Conservation (phyloP, 148 eudicot species). For the Dianthus caryophyllus region DNA sequence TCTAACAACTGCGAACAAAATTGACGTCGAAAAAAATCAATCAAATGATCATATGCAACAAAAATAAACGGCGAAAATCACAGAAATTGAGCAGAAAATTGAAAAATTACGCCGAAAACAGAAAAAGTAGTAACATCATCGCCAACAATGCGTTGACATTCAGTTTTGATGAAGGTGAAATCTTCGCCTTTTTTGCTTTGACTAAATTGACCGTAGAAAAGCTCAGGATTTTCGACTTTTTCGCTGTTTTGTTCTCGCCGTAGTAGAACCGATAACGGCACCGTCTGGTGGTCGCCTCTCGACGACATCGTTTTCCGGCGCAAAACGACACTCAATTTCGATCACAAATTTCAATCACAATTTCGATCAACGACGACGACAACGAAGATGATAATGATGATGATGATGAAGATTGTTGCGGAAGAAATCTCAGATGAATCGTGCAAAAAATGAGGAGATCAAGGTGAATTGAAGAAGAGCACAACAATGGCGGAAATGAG, state of each 20-base stretch:
- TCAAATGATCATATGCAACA: not conserved
- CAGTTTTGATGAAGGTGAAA: conserved; percentile 68
- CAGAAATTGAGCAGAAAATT: not conserved
- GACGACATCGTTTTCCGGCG: conserved; percentile 49
- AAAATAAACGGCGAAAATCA: not conserved
- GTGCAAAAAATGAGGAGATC: too few relatives aligned
- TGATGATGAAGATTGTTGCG: conserved; percentile 3
- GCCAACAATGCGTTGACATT: conserved; percentile 77
- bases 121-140: conserved; percentile 86
- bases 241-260: conserved; percentile 83
- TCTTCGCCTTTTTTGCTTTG: conserved; percentile 98
- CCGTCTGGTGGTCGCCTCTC: conserved; percentile 78
- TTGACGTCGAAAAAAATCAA: not conserved
- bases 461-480: too few relatives aligned
- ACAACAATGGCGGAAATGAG: too few relatives aligned
- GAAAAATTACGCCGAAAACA: conserved; percentile 65
- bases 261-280: conserved; percentile 79
- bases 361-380: too few relatives aligned
- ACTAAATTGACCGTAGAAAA: conserved; percentile 59
- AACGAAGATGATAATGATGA: too few relatives aligned
- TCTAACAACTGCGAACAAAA: conserved; percentile 65
- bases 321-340: not conserved
- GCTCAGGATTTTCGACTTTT: conserved; percentile 72
- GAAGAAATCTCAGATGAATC: conserved; percentile 6
- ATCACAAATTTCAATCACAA: not conserved